phyloP scores from a whole-genome alignment of 495 filamentous ascomycete species.

The Poronia punctata region DNA sequence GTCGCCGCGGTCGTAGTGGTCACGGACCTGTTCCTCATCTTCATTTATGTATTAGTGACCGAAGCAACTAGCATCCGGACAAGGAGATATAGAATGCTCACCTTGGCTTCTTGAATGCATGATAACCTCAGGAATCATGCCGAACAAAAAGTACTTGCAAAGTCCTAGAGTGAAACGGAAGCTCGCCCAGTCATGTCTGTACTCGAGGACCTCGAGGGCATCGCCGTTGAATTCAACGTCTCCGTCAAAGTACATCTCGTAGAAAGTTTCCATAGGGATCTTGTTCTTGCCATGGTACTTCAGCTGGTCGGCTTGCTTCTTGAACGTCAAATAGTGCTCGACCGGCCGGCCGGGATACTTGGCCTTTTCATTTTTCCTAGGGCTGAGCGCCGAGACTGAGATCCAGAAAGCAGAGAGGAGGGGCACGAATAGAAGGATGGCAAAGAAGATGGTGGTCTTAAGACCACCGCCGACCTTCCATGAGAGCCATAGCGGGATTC shows the following conservation, averaged over 20 bases:
- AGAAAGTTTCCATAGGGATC: conserved; percentile 81
- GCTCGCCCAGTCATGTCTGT: conserved; percentile 81
- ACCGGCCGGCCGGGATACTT: conserved; percentile 68
- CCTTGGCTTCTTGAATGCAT: conserved; percentile 74
- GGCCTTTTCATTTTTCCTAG: conserved; percentile 74
- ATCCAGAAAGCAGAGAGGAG: conserved; percentile 69
- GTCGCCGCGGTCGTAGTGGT: conserved; percentile 82
- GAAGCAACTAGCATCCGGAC: background rate
- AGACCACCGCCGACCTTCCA: conserved; percentile 65
- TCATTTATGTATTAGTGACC: conserved; percentile 14
- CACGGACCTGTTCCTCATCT: conserved; percentile 85
- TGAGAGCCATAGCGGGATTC: conserved; percentile 59
- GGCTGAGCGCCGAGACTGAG: conserved; percentile 54
- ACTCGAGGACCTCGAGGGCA: conserved; percentile 69
- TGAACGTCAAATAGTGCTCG: conserved; percentile 80
- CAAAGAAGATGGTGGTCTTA: conserved; percentile 66
- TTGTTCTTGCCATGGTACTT: conserved; percentile 72
- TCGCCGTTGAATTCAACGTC: conserved; percentile 84
- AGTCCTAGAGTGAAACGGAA: conserved; percentile 68
- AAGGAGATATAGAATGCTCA: conserved; percentile 22
- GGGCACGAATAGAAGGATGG: conserved; percentile 55
- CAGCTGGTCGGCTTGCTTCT: conserved; percentile 60
- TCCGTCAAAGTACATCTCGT: conserved; percentile 84
- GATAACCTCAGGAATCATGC: conserved; percentile 67
- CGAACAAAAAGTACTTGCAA: conserved; percentile 64